Evolutionary conservation across 768 basidiomycete genomes (phyloP).

Genomic region (Boletellus ananas): DNA sequence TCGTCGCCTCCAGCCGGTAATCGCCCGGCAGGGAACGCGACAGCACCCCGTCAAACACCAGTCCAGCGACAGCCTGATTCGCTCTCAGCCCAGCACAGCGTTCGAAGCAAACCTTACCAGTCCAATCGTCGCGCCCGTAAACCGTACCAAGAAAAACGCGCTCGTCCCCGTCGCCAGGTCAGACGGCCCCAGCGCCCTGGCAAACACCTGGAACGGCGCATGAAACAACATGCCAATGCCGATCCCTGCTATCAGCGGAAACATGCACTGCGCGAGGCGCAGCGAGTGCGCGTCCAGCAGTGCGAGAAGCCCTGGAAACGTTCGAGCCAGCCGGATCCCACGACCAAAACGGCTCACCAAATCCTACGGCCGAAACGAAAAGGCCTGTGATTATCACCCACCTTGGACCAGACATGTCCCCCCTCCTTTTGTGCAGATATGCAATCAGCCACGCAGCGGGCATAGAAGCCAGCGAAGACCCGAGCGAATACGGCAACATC

Average conservation of each 20-base stretch:
- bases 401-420: conserved; percentile 63
- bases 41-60: conserved; percentile 60
- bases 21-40: conserved; percentile 47
- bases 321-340: background rate
- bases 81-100: conserved; percentile 4
- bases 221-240: conserved; percentile 85
- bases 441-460: conserved; percentile 83
- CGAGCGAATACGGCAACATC: conserved; percentile 81
- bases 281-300: conserved; percentile 54
- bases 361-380: conserved; percentile 62
- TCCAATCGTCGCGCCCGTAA: conserved; percentile 81
- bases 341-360: conserved; percentile 45
- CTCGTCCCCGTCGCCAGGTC: conserved; percentile 78
- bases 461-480: conserved; percentile 80
- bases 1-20: conserved; percentile 42
- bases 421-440: conserved; percentile 54
- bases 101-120: conserved; percentile 46
- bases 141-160: conserved; percentile 83
- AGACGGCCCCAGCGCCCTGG: conserved; percentile 55
- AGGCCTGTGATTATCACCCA: conserved; percentile 61
- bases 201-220: conserved; percentile 80
- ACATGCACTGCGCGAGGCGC: conserved; percentile 44
- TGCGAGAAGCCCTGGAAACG: conserved; percentile 58
- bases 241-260: conserved; percentile 68
- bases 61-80: conserved; percentile 68